Evolutionary conservation across 805 yeast species (phyloP).

Genomic region (Wickerhamomyces silvicola): DNA sequence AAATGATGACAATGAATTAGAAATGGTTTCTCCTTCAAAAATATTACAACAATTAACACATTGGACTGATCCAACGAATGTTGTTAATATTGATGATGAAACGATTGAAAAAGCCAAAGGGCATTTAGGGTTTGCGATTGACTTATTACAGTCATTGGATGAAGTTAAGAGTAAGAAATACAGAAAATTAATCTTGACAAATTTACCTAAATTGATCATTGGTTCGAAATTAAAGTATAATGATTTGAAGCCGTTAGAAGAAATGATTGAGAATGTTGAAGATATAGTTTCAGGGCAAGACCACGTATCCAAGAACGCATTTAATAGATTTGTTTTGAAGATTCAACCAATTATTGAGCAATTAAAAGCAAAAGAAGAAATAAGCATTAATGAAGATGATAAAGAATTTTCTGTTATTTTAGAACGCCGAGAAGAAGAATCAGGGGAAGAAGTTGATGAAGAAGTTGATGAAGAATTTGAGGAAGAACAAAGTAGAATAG

Average conservation of each 20-base stretch:
- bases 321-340: constrained; percentile 24
- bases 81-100: constrained; percentile 43
- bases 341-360: constrained; percentile 15
- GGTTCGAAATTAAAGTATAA: constrained; percentile 25
- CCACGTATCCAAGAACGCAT: constrained; percentile 26
- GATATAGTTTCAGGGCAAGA: constrained; percentile 27
- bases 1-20: constrained; percentile 24
- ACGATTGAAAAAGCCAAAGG: constrained; percentile 36
- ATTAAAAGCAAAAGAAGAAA: constrained; percentile 12
- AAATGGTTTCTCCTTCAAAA: constrained; percentile 35
- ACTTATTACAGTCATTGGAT: constrained; percentile 44
- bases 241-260: constrained; percentile 21
- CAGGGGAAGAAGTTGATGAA: constrained; percentile 8
- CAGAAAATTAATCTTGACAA: constrained; percentile 46
- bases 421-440: constrained; percentile 18
- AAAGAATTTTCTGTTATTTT: constrained; percentile 22
- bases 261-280: constrained; percentile 22
- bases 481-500: constrained; percentile 10
- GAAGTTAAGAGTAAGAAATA: constrained; percentile 42
- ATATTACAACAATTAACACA: constrained; percentile 66
- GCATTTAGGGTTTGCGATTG: constrained; percentile 52
- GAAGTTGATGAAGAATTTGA: constrained; percentile 17
- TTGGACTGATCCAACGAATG: constrained; percentile 79
- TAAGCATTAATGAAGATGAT: constrained; percentile 15
- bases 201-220: constrained; percentile 42